These are phyloP conservation scores for Ambrosia hybrid DNA, from an alignment of 140 eudicot genomes.

Conservation along the genomic window DNA sequence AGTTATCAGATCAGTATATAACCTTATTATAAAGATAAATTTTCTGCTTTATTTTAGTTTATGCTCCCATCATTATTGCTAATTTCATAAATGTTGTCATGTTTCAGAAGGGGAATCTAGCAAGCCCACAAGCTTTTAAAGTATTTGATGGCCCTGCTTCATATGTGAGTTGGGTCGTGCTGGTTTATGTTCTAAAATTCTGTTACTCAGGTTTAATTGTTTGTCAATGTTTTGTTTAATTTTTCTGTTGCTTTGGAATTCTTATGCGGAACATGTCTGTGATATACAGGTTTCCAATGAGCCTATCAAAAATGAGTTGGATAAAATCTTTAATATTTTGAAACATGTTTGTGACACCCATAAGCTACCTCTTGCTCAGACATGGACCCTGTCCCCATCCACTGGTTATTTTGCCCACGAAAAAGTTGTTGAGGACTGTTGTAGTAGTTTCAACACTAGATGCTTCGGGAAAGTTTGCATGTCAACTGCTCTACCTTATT, in stretches of 20 bases:
- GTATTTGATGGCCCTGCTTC: constrained; percentile 1
- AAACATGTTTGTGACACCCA: constrained; percentile 23
- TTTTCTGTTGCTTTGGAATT: not conserved
- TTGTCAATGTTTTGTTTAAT: not conserved
- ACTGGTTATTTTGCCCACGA: not conserved
- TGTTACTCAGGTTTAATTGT: not conserved
- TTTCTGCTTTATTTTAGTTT: no score
- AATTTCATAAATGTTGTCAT: not conserved
- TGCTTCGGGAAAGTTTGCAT: constrained; percentile 16
- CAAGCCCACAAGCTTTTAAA: constrained; percentile 15
- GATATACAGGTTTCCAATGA: constrained; percentile 13
- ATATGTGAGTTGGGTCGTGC: constrained; percentile 7
- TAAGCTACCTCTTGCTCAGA: constrained; percentile 10
- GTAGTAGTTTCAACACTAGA: constrained; percentile 12
- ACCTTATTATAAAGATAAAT: no score
- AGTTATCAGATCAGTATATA: no score
- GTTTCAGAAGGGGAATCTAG: not conserved
- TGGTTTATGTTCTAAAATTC: not conserved
- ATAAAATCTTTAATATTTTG: constrained; percentile 1
- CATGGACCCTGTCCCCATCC: not conserved
- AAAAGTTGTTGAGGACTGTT: not conserved
- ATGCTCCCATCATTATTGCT: not conserved
- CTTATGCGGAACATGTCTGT: not conserved
- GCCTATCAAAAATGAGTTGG: constrained; percentile 5
- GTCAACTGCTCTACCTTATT: constrained; percentile 16